phyloP scores from a whole-genome alignment of 805 yeast genomes.

The Komagataella mondaviorum region DNA sequence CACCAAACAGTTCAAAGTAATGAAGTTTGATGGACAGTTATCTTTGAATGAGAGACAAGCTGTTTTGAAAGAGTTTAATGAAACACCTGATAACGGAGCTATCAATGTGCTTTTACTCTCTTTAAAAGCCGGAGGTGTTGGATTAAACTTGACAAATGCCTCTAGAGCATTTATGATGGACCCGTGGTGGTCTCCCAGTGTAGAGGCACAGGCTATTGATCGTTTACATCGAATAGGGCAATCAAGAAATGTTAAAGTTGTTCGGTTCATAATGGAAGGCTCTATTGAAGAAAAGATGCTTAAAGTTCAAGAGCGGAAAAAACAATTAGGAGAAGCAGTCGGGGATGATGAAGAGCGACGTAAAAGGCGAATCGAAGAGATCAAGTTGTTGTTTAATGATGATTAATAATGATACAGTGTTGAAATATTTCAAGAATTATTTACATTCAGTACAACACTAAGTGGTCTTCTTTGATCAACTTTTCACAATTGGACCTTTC shows the following conservation, averaged over 20 bases:
- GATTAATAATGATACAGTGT: constrained; percentile 4
- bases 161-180: constrained; percentile 83
- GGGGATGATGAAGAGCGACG: constrained; percentile 66
- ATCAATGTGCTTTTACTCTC: constrained; percentile 47
- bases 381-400: constrained; percentile 49
- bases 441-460: constrained; percentile 13
- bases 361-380: constrained; percentile 57
- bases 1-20: constrained; percentile 34
- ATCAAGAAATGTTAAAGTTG: constrained; percentile 51
- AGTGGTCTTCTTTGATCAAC: constrained; percentile 8
- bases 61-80: constrained; percentile 43
- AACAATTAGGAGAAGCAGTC: constrained; percentile 68
- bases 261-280: constrained; percentile 68
- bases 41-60: constrained; percentile 48
- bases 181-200: constrained; percentile 95
- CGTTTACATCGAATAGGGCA: constrained; percentile 90
- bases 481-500: constrained; percentile 9
- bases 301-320: constrained; percentile 72
- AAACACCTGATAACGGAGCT: constrained; percentile 11
- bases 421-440: neutral
- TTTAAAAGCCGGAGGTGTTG: constrained; percentile 90
- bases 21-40: constrained; percentile 77
- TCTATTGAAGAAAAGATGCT: constrained; percentile 86
- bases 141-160: constrained; percentile 76
- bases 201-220: constrained; percentile 86